Base-by-base conservation (phyloP, 176 grass and related monocot genomes). In the Luzula sylvatica region DNA sequence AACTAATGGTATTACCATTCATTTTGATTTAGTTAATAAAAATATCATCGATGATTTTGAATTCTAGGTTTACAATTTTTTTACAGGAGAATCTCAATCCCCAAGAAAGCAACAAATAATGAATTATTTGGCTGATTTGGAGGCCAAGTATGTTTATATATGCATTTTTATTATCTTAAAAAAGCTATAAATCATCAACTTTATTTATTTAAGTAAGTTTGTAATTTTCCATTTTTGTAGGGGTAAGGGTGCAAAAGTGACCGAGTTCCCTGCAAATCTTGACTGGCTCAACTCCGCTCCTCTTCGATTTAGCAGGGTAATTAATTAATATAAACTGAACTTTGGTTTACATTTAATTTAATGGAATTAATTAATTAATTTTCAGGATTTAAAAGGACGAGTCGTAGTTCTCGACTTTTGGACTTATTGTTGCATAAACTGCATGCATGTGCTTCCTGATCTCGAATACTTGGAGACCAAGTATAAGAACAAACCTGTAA, bases 381-480 rank as follows among this genome's bases (percentile, higher is more conserved):
- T 85, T 63, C 80, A 95, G 90, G 78, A 88, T 74, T 85, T 95
- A 66, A 95, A 79, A 76, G 90, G 83, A 43, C 85, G 58, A 70
- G 75, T 95, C 23, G 83, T 95, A 38, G 53, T 95, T 14, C 71
- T 95, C 65, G 90, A 88, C 85, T 95, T 95, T 82, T 95, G 83
- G 90, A 95, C 84, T 19, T 95, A 88, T 73, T 95, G 90, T 63
- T 95, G 84, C 65, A 95, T 95, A 61, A 95, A 95, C 52, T 95
- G 90, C 61, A 95, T 95, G 90, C 90, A 95, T 86, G 84, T 95
- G 27, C 61, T 95, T 50, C 90, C 90, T 18, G 90, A 95, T 64
- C 80, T 95, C 43, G 84, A 95, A 32, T 95, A 67, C 67, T 58
- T 95, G 46, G 90, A 95, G 74, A 79, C 72, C 55, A 86, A 95